Evolutionary conservation across 129 eudicot genomes (phyloP).

Genomic region (Tagetes patula): DNA sequence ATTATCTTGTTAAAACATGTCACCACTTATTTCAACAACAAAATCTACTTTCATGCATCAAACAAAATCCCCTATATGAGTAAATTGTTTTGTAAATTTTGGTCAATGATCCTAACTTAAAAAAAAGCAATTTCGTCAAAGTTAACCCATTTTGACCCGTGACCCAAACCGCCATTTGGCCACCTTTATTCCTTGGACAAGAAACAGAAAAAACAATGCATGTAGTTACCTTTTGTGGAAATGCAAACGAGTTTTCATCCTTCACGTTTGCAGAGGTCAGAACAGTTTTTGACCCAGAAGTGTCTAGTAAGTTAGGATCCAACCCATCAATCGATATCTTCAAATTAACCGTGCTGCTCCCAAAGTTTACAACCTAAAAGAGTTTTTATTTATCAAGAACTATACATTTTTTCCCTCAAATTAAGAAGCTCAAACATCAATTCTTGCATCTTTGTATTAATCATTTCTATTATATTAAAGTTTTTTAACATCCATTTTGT

Average conservation of each 20-base stretch:
- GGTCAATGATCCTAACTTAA: too few relatives aligned
- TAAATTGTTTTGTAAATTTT: too few relatives aligned
- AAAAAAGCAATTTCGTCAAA: neutral
- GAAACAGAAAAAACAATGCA: neutral
- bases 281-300: slow-evolving; percentile 48
- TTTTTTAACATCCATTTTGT: too few relatives aligned
- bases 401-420: neutral
- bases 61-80: too few relatives aligned
- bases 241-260: slow-evolving; percentile 75
- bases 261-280: slow-evolving; percentile 53
- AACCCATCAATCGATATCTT: slow-evolving; percentile 54
- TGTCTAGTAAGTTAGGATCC: slow-evolving; percentile 39
- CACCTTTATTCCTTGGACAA: neutral
- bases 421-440: neutral
- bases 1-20: neutral
- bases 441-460: neutral
- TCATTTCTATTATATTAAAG: too few relatives aligned
- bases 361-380: slow-evolving; percentile 81
- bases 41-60: too few relatives aligned
- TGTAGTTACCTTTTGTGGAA: slow-evolving; percentile 63
- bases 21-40: neutral
- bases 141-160: too few relatives aligned
- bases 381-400: neutral
- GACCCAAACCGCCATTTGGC: neutral
- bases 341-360: slow-evolving; percentile 49